Percentiles rank a stretch among this genome's conserved stretches.
These are phyloP conservation scores for Sugiyamaella novakii DNA, from an alignment of 1,139 yeast species.

Conservation along the genomic window DNA sequence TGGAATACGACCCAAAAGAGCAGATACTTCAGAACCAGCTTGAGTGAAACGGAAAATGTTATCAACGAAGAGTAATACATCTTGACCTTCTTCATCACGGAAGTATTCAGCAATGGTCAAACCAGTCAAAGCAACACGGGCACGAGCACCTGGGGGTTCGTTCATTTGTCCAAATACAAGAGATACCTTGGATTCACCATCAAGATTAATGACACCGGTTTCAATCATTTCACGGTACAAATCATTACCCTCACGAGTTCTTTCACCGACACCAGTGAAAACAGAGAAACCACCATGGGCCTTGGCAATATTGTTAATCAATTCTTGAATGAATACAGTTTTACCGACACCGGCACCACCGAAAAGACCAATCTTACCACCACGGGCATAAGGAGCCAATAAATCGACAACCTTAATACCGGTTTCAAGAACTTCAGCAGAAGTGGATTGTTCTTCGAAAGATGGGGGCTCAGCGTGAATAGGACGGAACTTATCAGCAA, in stretches of 20 bases:
- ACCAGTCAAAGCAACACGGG: constrained; percentile 99
- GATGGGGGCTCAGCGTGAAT: constrained; percentile 98
- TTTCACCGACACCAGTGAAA: constrained; percentile 99
- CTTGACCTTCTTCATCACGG: constrained; percentile 99
- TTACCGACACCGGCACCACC: constrained; percentile 99
- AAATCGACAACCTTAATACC: constrained; percentile 99
- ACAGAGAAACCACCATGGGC: constrained; percentile 99
- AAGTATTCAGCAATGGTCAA: constrained; percentile 99
- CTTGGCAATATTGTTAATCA: constrained; percentile 99
- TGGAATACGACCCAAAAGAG: constrained; percentile 99
- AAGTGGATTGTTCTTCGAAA: constrained; percentile 95
- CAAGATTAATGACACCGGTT: constrained; percentile 99
- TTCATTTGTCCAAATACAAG: constrained; percentile 99
- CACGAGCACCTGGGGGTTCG: constrained; percentile 99
- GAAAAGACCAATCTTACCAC: constrained; percentile 99
- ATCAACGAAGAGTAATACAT: constrained; percentile 98
- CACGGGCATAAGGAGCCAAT: constrained; percentile 99
- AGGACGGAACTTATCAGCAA: constrained; percentile 89
- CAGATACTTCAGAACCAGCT: constrained; percentile 99
- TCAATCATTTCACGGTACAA: constrained; percentile 99
- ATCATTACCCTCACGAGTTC: constrained; percentile 99
- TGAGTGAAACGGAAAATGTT: constrained; percentile 99
- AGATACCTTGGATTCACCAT: constrained; percentile 99
- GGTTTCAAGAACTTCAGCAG: constrained; percentile 97
- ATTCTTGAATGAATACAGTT: constrained; percentile 99